These are phyloP conservation scores for Irpex sp. DNA, from an alignment of 1,284 basidiomycete genomes.

Conservation along the genomic window DNA sequence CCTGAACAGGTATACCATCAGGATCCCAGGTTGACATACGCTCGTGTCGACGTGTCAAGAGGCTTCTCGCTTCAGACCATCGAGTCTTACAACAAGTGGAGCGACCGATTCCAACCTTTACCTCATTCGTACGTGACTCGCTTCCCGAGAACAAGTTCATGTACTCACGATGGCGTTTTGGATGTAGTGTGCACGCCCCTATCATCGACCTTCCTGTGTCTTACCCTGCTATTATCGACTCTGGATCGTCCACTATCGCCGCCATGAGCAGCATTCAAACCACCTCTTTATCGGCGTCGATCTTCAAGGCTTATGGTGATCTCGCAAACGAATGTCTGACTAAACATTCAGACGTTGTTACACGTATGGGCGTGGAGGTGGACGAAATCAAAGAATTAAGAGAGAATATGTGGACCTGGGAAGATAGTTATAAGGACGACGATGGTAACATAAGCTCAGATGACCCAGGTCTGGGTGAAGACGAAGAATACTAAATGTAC, in stretches of 20 bases:
- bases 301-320: conserved; percentile 35
- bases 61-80: conserved; percentile 54
- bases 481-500: conserved; percentile 16
- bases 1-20: not conserved
- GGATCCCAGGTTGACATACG: conserved; percentile 30
- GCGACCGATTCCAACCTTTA: conserved; percentile 16
- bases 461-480: conserved; percentile 25
- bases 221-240: conserved; percentile 33
- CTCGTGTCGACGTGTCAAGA: conserved; percentile 62
- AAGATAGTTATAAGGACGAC: conserved; percentile 35
- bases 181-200: conserved; percentile 33
- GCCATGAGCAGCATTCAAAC: conserved; percentile 34
- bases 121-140: conserved; percentile 25
- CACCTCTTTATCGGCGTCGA: conserved; percentile 24
- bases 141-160: not conserved
- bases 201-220: conserved; percentile 36
- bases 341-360: conserved; percentile 34
- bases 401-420: conserved; percentile 38
- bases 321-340: conserved; percentile 34
- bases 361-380: conserved; percentile 35
- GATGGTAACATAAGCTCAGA: conserved; percentile 14
- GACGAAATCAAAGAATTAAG: conserved; percentile 40
- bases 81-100: conserved; percentile 46
- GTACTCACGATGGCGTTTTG: not conserved
- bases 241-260: conserved; percentile 9